Conservation (phyloP, 2,329 filamentous ascomycete species). For the Colletotrichum sublineola region DNA sequence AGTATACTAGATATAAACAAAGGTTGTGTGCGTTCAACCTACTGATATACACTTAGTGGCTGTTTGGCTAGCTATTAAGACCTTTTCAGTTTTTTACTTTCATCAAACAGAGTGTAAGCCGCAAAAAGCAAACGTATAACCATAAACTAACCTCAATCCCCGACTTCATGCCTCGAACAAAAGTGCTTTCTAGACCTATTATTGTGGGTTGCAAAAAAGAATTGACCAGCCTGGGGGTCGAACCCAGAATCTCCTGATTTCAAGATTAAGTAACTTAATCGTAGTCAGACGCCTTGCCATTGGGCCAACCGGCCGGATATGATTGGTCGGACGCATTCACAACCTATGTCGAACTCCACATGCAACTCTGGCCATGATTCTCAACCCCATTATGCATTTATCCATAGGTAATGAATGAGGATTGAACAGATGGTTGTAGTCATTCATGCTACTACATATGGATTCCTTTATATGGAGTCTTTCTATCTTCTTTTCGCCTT, state of each 20-base stretch:
- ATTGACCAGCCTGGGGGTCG: constrained; percentile 41
- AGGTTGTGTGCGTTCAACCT: too few species aligned
- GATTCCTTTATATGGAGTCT: neutral
- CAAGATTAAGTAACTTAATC: constrained; percentile 39
- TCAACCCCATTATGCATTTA: neutral
- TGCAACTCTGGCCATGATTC: neutral
- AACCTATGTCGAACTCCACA: neutral
- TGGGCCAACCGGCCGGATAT: constrained; percentile 48
- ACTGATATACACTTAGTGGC: too few species aligned
- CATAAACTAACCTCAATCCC: neutral
- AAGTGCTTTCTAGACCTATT: too few species aligned
- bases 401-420: neutral
- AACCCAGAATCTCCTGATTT: constrained; percentile 42
- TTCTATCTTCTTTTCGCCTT: neutral
- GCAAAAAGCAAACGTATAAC: rapidly evolving
- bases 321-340: rapidly evolving
- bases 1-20: too few species aligned
- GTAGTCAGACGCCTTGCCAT: constrained; percentile 61
- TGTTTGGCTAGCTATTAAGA: too few species aligned
- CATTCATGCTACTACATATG: neutral
- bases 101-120: too few species aligned
- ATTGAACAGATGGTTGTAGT: neutral
- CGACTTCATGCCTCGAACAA: too few species aligned
- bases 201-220: neutral
- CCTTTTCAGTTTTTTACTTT: neutral